These are phyloP conservation scores for Cyberlindnera amylophila DNA, from an alignment of 805 yeast species.

Conservation along the genomic window DNA sequence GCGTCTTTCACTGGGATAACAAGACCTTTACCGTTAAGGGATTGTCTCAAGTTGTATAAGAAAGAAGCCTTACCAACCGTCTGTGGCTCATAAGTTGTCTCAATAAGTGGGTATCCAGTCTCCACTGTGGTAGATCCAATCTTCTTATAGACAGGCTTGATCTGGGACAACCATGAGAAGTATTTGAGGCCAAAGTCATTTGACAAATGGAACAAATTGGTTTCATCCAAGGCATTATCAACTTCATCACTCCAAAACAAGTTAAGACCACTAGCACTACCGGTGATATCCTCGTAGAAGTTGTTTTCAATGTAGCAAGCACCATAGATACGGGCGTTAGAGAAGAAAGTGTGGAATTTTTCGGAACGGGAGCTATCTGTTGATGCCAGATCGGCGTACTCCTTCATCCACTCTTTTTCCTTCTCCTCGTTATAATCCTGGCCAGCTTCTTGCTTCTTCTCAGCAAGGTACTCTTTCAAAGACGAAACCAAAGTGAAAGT, in stretches of 20 bases:
- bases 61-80: constrained; percentile 24
- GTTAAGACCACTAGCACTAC: constrained; percentile 1
- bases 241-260: constrained; percentile 14
- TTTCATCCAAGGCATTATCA: constrained; percentile 4
- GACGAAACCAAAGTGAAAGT: constrained; percentile 2
- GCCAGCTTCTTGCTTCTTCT: constrained; percentile 1
- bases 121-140: constrained; percentile 19
- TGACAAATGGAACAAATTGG: constrained; percentile 21
- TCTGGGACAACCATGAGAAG: constrained; percentile 38
- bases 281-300: constrained; percentile 10
- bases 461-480: constrained; percentile 3
- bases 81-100: constrained; percentile 8
- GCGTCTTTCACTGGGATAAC: constrained; percentile 47
- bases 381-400: constrained; percentile 1
- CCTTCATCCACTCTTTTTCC: constrained; percentile 4
- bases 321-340: constrained; percentile 23
- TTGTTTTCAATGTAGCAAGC: constrained; percentile 19
- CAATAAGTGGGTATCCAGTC: constrained; percentile 29
- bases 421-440: constrained; percentile 1
- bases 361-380: constrained; percentile 4
- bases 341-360: constrained; percentile 11
- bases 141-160: constrained; percentile 34
- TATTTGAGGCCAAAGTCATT: constrained; percentile 33
- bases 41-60: constrained; percentile 26
- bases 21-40: constrained; percentile 45